These are phyloP conservation scores for Nyssa sinensis DNA, from an alignment of 148 eudicot genomes.

Conservation along the genomic window DNA sequence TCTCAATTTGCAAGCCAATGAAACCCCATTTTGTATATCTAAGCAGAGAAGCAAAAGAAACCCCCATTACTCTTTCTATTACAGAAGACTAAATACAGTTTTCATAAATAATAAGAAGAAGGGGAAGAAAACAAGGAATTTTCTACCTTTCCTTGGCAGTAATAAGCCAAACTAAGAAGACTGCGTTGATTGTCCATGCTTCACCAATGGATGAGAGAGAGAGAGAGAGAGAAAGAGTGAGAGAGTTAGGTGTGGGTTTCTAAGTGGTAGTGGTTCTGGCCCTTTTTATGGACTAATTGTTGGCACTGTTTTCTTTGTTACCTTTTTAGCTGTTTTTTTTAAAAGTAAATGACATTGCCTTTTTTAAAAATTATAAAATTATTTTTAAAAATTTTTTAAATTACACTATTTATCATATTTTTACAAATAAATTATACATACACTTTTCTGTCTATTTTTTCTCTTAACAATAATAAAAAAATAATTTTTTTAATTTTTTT, in stretches of 20 bases:
- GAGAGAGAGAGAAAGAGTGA: slow-evolving; percentile 2
- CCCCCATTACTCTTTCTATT: background rate
- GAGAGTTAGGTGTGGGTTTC: background rate
- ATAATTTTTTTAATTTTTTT: too few relatives aligned
- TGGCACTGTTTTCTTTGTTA: slow-evolving; percentile 1
- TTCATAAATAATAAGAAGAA: background rate
- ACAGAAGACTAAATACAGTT: too few relatives aligned
- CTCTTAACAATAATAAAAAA: too few relatives aligned
- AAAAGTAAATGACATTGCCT: too few relatives aligned
- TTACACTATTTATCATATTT: background rate
- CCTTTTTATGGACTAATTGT: slow-evolving; percentile 8
- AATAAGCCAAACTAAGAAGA: slow-evolving; percentile 43
- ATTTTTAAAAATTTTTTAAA: too few relatives aligned
- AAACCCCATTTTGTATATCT: background rate
- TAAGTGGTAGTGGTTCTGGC: slow-evolving; percentile 5
- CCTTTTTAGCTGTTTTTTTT: background rate
- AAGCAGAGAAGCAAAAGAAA: background rate
- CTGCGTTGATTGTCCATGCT: slow-evolving; percentile 36
- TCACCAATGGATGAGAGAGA: background rate
- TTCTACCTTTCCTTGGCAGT: slow-evolving; percentile 44
- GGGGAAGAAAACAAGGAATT: background rate
- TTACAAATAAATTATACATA: too few relatives aligned
- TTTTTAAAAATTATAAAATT: too few relatives aligned
- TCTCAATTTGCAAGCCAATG: background rate
- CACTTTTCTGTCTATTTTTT: too few relatives aligned